These are phyloP conservation scores for Entonaema liquescens DNA, from an alignment of 495 filamentous ascomycete species.

Conservation along the genomic window DNA sequence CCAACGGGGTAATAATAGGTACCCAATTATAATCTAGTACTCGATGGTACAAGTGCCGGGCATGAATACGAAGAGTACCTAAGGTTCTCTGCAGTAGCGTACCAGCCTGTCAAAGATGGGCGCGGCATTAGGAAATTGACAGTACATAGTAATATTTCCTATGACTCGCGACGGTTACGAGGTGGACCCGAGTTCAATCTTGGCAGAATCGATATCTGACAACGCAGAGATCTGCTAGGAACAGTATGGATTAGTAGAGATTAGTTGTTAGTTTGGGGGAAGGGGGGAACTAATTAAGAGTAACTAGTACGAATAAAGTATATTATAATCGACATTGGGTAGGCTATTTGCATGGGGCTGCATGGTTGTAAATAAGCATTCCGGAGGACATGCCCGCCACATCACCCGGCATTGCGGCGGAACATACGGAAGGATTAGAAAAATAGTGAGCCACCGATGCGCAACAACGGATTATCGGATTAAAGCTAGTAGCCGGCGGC, in stretches of 20 bases:
- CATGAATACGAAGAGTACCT: neutral
- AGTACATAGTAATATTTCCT: neutral
- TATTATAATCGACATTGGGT: neutral
- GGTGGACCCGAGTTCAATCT: neutral
- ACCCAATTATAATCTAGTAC: neutral
- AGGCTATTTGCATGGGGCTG: neutral
- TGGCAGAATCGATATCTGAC: neutral
- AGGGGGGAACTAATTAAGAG: neutral
- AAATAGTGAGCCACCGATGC: neutral
- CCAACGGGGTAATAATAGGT: neutral
- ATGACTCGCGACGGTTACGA: neutral
- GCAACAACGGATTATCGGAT: neutral
- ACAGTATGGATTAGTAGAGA: no score
- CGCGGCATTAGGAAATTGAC: neutral
- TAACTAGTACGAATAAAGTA: neutral
- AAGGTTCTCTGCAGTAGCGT: constrained; percentile 1
- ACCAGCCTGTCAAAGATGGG: neutral
- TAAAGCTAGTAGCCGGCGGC: neutral
- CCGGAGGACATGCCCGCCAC: neutral
- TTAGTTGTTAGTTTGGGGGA: no score
- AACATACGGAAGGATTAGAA: constrained; percentile 19
- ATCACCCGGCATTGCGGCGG: constrained; percentile 12
- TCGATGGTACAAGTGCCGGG: neutral
- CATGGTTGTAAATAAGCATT: neutral
- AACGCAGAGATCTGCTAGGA: neutral